Base-by-base conservation (phyloP, 2,329 filamentous ascomycete species). In the Trichoderma sp. region DNA sequence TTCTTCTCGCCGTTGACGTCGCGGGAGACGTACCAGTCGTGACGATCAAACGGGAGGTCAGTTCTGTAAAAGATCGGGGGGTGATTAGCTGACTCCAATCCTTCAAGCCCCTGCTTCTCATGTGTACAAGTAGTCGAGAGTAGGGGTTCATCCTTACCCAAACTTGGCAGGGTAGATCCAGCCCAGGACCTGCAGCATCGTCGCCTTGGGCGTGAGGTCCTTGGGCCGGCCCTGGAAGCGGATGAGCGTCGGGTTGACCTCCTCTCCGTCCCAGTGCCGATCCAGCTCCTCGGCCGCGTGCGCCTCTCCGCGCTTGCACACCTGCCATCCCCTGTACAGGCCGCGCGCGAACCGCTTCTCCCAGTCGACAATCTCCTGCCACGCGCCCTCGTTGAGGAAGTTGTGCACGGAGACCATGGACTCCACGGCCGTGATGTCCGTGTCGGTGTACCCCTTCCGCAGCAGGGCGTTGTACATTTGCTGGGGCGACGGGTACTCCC, bases 391-490 rank as follows among this genome's bases (percentile, higher is more conserved):
- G 76, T 99, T 99, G 66, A 99, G 78, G 73, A 97, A 98, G 78
- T 99, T 99, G 82, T 99, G 95, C 12, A 98, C 92, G 0, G 92
- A 90, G 6, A 99, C 95, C 95, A 99, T 99, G 73, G 90, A 89
- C 78, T 97, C 93, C 15, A 99, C 93, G 3, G 93, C 93, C 21
- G 94, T 95, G 63, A 92, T 86, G 64, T 96, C 93, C 0, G 95
- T 98, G 75, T 98, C 93, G 0, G 90, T 93, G 78, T 97, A 95
- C 66, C 95, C 95, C 79, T 99, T 99, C 69, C 95, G 90, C 67
- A 98, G 81, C 79, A 99, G 90, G 7, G 95, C 95, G 74, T 99
- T 98, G 83, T 98, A 99, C 95, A 99, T 99, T 78, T 99, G 95
- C 80, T 99, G 95, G 0, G 95, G 94, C 0, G 93, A 97, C 0